A percentile compares a stretch with the other conserved stretches of the same genome.
These are phyloP conservation scores for Phaeosphaeria sp. DNA, from an alignment of 2,329 filamentous ascomycete species.

Conservation along the genomic window DNA sequence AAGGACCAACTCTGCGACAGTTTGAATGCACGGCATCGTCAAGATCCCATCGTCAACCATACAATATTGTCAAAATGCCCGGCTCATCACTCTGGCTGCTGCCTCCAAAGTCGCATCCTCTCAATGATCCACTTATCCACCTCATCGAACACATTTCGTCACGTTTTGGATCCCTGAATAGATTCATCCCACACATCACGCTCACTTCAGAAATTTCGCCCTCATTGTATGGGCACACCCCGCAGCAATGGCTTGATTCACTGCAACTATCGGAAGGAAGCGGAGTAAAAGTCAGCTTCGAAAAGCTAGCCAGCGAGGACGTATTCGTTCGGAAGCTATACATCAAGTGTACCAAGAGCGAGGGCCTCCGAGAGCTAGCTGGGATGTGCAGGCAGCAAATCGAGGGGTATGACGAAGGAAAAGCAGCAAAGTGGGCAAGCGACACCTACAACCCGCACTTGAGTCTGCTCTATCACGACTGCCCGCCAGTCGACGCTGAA, in stretches of 20 bases:
- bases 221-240: conserved; percentile 31
- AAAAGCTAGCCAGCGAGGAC: conserved; percentile 41
- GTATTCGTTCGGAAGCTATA: conserved; percentile 51
- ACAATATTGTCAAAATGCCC: conserved; percentile 35
- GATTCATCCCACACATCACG: conserved; percentile 53
- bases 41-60: neutral
- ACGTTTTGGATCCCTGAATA: conserved; percentile 44
- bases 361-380: conserved; percentile 37
- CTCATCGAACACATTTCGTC: conserved; percentile 45
- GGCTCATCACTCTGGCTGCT: conserved; percentile 54
- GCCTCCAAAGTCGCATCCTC: conserved; percentile 43
- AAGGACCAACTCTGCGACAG: neutral
- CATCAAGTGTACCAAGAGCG: conserved; percentile 41
- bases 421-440: conserved; percentile 39
- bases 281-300: conserved; percentile 36
- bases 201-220: conserved; percentile 47
- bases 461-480: conserved; percentile 49
- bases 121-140: conserved; percentile 36
- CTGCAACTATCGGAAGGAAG: conserved; percentile 28
- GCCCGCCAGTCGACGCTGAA: conserved; percentile 26
- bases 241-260: conserved; percentile 48
- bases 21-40: neutral
- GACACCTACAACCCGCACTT: conserved; percentile 48
- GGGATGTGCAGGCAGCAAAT: conserved; percentile 35
- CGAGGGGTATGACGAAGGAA: conserved; percentile 25